Evolutionary conservation across 257 asterid genomes (phyloP).

Genomic region (Salvia splendens): DNA sequence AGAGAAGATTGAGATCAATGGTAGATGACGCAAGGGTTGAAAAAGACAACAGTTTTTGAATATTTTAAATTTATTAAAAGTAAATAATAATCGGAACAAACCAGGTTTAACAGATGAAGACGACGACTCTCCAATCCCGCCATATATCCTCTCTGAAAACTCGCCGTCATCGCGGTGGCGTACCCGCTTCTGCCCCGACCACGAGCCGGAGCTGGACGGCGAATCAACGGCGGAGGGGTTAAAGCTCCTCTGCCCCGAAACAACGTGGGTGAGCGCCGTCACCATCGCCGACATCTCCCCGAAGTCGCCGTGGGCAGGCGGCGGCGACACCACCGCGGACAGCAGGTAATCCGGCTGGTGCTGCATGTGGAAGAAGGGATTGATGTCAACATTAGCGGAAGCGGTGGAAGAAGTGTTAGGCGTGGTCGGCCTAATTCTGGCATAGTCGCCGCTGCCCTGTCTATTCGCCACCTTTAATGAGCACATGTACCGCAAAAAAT

Average conservation of each 20-base stretch:
- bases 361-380: slow-evolving; percentile 35
- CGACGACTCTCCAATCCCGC: slow-evolving; percentile 43
- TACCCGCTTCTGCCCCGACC: slow-evolving; percentile 72
- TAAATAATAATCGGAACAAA: slow-evolving; percentile 2
- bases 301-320: slow-evolving; percentile 39
- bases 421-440: slow-evolving; percentile 36
- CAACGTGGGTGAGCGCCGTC: slow-evolving; percentile 61
- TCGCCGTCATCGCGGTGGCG: slow-evolving; percentile 59
- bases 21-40: slow-evolving; percentile 29
- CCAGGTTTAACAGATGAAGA: slow-evolving; percentile 57
- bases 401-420: slow-evolving; percentile 24
- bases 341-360: slow-evolving; percentile 46
- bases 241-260: slow-evolving; percentile 48
- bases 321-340: slow-evolving; percentile 43
- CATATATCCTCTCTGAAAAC: slow-evolving; percentile 36
- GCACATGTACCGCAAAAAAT: slow-evolving; percentile 38
- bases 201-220: slow-evolving; percentile 75
- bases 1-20: slow-evolving; percentile 17
- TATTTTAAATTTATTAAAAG: too few relatives aligned
- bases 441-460: slow-evolving; percentile 51
- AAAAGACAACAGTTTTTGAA: slow-evolving; percentile 12
- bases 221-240: slow-evolving; percentile 35
- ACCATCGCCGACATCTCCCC: slow-evolving; percentile 76
- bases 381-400: neutral
- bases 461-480: slow-evolving; percentile 70